A percentile compares a stretch with the other conserved stretches of the same genome.
Conservation (phyloP, 441 rosid genomes). For the Jatropha multifida region DNA sequence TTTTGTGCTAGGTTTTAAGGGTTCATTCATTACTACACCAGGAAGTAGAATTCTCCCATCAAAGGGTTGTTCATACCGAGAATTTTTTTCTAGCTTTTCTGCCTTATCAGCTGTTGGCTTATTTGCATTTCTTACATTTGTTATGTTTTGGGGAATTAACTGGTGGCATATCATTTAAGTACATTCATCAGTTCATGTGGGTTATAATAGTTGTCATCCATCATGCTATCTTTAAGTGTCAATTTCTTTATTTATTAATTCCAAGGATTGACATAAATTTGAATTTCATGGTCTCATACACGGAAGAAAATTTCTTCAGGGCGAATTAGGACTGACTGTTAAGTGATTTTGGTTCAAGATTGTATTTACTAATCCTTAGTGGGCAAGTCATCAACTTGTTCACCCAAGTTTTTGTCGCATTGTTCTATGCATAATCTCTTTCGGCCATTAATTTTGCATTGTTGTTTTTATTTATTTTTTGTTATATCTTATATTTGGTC, state of each 20-base stretch:
- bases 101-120: background rate
- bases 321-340: background rate
- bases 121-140: background rate
- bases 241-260: background rate
- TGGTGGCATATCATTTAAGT: background rate
- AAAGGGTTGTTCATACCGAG: background rate
- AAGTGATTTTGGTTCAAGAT: background rate
- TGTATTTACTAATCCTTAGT: background rate
- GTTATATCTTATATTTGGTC: background rate
- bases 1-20: background rate
- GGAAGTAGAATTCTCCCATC: slow-evolving; percentile 8
- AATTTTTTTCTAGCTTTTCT: background rate
- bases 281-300: background rate
- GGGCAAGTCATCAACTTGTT: background rate
- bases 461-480: background rate
- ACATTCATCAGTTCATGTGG: background rate
- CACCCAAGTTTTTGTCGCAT: background rate
- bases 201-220: background rate
- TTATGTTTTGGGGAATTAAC: background rate
- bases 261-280: background rate
- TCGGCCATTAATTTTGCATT: background rate
- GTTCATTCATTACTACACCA: background rate
- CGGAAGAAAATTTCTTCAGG: background rate
- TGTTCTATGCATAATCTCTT: background rate
- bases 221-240: background rate